phyloP scores from a whole-genome alignment of 805 yeast genomes.

The Debaryomyces maramus region DNA sequence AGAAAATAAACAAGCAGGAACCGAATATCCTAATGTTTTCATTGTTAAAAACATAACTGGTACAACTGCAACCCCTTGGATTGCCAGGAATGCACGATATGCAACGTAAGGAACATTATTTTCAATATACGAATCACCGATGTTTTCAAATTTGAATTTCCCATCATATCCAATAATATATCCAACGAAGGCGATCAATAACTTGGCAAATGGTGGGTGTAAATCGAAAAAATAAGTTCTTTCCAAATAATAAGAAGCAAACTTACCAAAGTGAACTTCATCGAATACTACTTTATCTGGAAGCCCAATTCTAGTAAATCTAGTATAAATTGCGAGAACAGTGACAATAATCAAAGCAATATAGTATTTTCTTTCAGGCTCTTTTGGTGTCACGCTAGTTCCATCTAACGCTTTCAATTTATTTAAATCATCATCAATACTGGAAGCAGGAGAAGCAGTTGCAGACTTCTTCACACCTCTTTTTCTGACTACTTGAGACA shows the following conservation, averaged over 20 bases:
- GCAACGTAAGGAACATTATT: constrained; percentile 86
- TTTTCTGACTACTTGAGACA: constrained; percentile 30
- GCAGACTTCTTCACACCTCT: constrained; percentile 25
- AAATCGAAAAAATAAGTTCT: constrained; percentile 93
- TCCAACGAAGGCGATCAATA: constrained; percentile 88
- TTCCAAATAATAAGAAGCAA: constrained; percentile 81
- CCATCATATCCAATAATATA: constrained; percentile 90
- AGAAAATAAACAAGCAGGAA: constrained; percentile 77
- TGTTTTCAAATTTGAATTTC: constrained; percentile 83
- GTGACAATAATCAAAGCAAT: constrained; percentile 41
- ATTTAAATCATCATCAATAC: constrained; percentile 5
- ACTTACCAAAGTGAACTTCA: constrained; percentile 85
- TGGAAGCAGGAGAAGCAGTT: constrained; percentile 5
- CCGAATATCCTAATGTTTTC: constrained; percentile 79
- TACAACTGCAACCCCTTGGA: constrained; percentile 78
- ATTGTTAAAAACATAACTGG: constrained; percentile 82
- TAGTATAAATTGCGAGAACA: constrained; percentile 44
- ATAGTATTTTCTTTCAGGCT: constrained; percentile 31
- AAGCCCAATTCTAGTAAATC: constrained; percentile 61
- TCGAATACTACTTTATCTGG: constrained; percentile 83
- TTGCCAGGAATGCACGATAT: constrained; percentile 73
- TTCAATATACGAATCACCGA: constrained; percentile 78
- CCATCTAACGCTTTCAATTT: constrained; percentile 2
- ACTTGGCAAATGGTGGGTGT: constrained; percentile 97
- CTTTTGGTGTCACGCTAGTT: constrained; percentile 14